These are phyloP conservation scores for Tolypocladium guangdongense DNA, from an alignment of 2,329 filamentous ascomycete genomes.

Conservation along the genomic window DNA sequence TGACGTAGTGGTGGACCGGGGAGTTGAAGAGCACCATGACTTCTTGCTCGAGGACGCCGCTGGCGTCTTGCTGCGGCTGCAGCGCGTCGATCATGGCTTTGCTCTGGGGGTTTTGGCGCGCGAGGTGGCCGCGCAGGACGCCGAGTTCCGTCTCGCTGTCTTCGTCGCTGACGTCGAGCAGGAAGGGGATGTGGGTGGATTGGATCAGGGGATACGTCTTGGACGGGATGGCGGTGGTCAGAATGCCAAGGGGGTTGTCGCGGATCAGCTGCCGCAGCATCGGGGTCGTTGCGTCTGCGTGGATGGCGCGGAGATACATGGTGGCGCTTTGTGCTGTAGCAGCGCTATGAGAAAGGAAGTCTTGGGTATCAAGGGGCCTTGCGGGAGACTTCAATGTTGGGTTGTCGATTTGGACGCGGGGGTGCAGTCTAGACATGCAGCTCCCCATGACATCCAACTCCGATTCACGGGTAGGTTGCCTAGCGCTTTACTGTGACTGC, in stretches of 20 bases:
- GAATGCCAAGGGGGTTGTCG: constrained; percentile 48
- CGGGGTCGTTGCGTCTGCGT: constrained; percentile 38
- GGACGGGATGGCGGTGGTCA: constrained; percentile 51
- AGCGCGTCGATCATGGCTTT: constrained; percentile 46
- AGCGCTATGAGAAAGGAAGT: not conserved
- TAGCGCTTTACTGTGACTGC: too few species aligned
- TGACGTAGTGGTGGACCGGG: constrained; percentile 51
- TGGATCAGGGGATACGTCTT: constrained; percentile 38
- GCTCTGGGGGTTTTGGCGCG: constrained; percentile 50
- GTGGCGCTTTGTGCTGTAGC: not conserved
- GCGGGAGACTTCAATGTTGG: not conserved
- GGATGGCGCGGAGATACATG: constrained; percentile 48
- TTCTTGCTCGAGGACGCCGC: constrained; percentile 33
- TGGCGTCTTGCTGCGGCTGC: not conserved
- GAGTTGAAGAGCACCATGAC: constrained; percentile 53
- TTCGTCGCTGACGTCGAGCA: constrained; percentile 39
- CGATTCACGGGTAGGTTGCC: not conserved
- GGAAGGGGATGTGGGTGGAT: constrained; percentile 48
- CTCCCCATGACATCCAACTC: not conserved
- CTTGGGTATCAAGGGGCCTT: not conserved
- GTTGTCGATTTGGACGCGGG: too few species aligned
- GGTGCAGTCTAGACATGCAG: too few species aligned
- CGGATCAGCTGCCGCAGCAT: constrained; percentile 44
- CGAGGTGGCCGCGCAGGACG: constrained; percentile 49
- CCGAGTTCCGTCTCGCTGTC: constrained; percentile 26